Conservation (phyloP, 306 rosid species). For the Mucuna pruriens region DNA sequence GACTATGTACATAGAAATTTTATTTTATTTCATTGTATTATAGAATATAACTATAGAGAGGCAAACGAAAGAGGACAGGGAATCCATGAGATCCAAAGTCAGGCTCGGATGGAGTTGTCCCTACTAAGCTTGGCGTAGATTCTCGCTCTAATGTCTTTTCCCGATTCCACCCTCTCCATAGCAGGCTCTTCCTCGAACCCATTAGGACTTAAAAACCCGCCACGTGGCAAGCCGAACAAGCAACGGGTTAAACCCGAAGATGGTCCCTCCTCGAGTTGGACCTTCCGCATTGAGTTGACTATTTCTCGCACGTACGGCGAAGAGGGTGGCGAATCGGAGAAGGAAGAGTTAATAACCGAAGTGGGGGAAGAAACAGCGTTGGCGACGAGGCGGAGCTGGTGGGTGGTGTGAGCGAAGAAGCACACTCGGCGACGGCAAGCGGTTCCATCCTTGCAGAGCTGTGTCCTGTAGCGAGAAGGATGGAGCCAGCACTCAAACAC, state of each 20-base stretch:
- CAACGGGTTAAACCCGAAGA: slow-evolving; percentile 27
- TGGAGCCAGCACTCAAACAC: slow-evolving; percentile 98
- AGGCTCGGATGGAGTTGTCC: slow-evolving; percentile 65
- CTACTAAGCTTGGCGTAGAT: slow-evolving; percentile 72
- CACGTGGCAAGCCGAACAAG: slow-evolving; percentile 45
- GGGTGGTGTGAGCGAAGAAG: slow-evolving; percentile 85
- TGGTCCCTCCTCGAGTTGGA: slow-evolving; percentile 51
- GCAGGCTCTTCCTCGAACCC: slow-evolving; percentile 57
- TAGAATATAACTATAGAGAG: not conserved
- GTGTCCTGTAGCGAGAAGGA: slow-evolving; percentile 88
- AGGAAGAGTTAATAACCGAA: slow-evolving; percentile 58
- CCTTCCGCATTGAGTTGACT: slow-evolving; percentile 50
- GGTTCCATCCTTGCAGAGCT: slow-evolving; percentile 82
- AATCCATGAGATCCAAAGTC: slow-evolving; percentile 61
- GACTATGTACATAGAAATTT: slow-evolving; percentile 36
- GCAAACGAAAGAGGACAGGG: slow-evolving; percentile 30
- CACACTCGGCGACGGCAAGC: slow-evolving; percentile 79
- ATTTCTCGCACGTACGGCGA: slow-evolving; percentile 55
- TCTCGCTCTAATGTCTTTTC: slow-evolving; percentile 65
- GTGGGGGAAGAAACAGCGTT: slow-evolving; percentile 61
- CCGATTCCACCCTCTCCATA: slow-evolving; percentile 91
- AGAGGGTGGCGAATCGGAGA: slow-evolving; percentile 61
- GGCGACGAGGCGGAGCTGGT: slow-evolving; percentile 65
- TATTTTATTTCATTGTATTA: slow-evolving; percentile 8
- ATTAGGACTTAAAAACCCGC: slow-evolving; percentile 35